Base-by-base conservation (phyloP, 2,329 filamentous ascomycete genomes). In the Colletotrichum godetiae region DNA sequence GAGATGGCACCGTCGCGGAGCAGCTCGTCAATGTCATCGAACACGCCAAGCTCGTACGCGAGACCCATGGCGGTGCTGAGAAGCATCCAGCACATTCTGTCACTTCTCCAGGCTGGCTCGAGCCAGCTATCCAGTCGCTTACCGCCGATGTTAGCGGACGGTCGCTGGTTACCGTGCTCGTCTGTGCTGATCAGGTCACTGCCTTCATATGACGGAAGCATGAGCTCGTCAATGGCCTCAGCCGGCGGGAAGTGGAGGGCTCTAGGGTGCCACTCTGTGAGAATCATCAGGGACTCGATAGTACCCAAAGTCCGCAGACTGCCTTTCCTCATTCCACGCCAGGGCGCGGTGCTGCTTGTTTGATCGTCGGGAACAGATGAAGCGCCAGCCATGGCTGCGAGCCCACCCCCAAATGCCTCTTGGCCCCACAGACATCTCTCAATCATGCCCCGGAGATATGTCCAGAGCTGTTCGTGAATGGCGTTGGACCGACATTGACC, bases 11-110 rank as follows among this genome's bases (percentile, higher is more conserved):
- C 86, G 63, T 90, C 86, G 72, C 88, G 88, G 68, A 92, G 82
- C 77, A 91, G 80, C 78, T 95, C 93, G 71, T 94, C 94, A 76
- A 95, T 94, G 72, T 95, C 92, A 77, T 98, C 97, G 78, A 98
- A 99, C 2, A 99, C 95, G 12, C 97, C 97, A 37, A 99, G 90
- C 82, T 99, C 97, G 77, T 97, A 97, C 0, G 94, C 95, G 49
- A 98, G 86, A 1, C 95, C 94, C 86, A 96, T 94, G 15, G 95
- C 95, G 49, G 95, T 97, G 79, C 95, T 97, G 35, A 98, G 88
- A 15, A 98, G 86, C 95, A 98, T 98, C 96, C 96, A 98, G 80
- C 94, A 97, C 94, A 98, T 97, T 67, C 95, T 93, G 79, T 98
- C 96, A 76, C 93, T 95, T 77, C 96, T 90, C 95, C 96, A 98